These are phyloP conservation scores for Colletotrichum cuscutae DNA, from an alignment of 2,329 filamentous ascomycete genomes.

Conservation along the genomic window DNA sequence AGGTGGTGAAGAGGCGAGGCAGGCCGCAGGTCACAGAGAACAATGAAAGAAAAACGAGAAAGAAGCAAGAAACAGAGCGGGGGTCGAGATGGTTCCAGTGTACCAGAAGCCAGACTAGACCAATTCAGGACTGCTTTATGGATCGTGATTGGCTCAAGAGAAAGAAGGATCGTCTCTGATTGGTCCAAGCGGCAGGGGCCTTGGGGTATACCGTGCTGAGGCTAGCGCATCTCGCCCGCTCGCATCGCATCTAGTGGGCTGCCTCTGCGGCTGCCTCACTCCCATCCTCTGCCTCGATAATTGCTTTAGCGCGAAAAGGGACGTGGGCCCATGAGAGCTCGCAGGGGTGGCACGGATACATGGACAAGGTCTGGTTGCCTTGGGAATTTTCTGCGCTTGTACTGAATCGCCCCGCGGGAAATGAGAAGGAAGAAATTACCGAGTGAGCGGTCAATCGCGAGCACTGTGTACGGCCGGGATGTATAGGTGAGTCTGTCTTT, in stretches of 20 bases:
- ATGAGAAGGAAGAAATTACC: conserved; percentile 33
- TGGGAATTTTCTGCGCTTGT: conserved; percentile 33
- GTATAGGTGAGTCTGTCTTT: background rate
- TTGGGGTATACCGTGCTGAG: conserved; percentile 2
- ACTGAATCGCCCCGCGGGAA: conserved; percentile 33
- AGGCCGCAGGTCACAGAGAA: too few relatives aligned
- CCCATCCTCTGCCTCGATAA: conserved; percentile 7
- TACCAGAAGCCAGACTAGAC: conserved; percentile 15
- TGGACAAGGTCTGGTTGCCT: conserved; percentile 7
- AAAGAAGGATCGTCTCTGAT: background rate
- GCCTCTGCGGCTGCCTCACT: conserved; percentile 15
- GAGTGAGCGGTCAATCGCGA: conserved; percentile 10
- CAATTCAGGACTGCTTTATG: background rate
- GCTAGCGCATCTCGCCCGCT: conserved; percentile 25
- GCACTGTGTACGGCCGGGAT: conserved; percentile 11
- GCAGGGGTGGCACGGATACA: conserved; percentile 4
- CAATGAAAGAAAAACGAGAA: background rate
- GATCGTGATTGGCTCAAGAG: background rate
- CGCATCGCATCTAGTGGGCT: conserved; percentile 20
- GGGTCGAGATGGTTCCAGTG: conserved; percentile 20
- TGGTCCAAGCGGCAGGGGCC: background rate
- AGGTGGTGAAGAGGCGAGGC: background rate
- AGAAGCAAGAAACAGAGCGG: background rate
- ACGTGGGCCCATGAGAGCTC: background rate
- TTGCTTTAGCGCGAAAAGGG: conserved; percentile 19